Evolutionary conservation across 202 grass and related monocot species (phyloP).

Genomic region (Eragrostis tef): DNA sequence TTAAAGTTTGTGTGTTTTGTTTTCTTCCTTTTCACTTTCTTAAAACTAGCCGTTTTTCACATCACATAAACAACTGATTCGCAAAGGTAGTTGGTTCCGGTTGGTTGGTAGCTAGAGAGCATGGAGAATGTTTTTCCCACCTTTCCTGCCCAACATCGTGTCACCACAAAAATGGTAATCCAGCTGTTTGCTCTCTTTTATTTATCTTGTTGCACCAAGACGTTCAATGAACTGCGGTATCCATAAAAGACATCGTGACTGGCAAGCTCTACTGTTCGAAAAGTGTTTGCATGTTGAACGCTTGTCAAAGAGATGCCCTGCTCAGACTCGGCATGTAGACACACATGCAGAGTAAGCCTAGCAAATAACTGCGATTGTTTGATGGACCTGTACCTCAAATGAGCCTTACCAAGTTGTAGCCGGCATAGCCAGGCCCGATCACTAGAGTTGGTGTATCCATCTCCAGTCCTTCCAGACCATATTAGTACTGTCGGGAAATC

Average conservation of each 20-base stretch:
- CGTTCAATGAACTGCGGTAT: too few relatives aligned
- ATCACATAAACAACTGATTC: constrained; percentile 4
- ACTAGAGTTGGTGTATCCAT: too few relatives aligned
- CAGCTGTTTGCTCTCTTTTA: not conserved
- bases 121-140: not conserved
- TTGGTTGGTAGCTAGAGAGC: constrained; percentile 18
- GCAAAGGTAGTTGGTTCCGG: not conserved
- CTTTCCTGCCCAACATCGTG: not conserved
- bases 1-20: too few relatives aligned
- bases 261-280: too few relatives aligned
- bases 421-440: not conserved
- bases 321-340: too few relatives aligned
- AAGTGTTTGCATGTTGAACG: too few relatives aligned
- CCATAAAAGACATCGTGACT: too few relatives aligned
- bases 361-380: not conserved
- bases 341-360: too few relatives aligned
- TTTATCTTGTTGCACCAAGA: not conserved
- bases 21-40: too few relatives aligned
- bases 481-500: not conserved
- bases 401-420: not conserved
- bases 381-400: not conserved
- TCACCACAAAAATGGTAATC: not conserved
- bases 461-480: not conserved
- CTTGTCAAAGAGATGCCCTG: not conserved
- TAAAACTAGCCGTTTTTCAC: not conserved